phyloP scores from a whole-genome alignment of 805 yeast species.

The Candida berthetii region DNA sequence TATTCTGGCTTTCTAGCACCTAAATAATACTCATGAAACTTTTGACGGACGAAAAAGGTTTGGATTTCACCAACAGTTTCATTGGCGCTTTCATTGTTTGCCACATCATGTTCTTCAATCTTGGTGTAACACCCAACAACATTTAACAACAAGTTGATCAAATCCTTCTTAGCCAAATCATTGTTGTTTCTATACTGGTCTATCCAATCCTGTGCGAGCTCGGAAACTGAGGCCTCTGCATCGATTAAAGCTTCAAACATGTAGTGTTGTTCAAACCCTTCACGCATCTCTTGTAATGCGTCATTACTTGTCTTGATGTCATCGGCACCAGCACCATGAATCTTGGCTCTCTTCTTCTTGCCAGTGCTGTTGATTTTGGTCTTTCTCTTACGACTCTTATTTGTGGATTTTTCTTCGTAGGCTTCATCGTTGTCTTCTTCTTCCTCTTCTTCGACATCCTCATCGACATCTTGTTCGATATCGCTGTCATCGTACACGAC shows the following conservation, averaged over 20 bases:
- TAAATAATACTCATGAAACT: conserved; percentile 65
- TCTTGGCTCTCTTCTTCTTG: conserved; percentile 5
- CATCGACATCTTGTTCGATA: conserved; percentile 12
- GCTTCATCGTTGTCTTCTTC: conserved; percentile 8
- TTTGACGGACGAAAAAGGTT: conserved; percentile 51
- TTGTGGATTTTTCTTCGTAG: conserved; percentile 3
- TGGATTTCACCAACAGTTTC: conserved; percentile 74
- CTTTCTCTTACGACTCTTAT: conserved; percentile 9
- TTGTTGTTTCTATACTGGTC: conserved; percentile 40
- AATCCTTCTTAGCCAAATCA: conserved; percentile 46
- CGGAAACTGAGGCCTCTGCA: conserved; percentile 42
- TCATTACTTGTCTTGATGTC: conserved; percentile 17
- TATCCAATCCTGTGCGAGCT: conserved; percentile 52
- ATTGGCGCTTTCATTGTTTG: conserved; percentile 59
- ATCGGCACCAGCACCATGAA: conserved; percentile 6
- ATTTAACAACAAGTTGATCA: conserved; percentile 65
- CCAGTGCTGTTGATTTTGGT: conserved; percentile 4
- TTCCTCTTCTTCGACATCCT: conserved; percentile 15
- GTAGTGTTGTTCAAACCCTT: conserved; percentile 39
- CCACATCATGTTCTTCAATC: conserved; percentile 71
- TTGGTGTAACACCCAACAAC: conserved; percentile 66
- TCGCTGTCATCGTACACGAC: conserved; percentile 14
- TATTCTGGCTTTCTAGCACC: conserved; percentile 39
- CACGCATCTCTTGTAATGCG: conserved; percentile 29
- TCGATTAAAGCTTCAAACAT: conserved; percentile 46